Evolutionary conservation across 2,329 filamentous ascomycete genomes (phyloP).

Genomic region (Ophiostoma sp.): DNA sequence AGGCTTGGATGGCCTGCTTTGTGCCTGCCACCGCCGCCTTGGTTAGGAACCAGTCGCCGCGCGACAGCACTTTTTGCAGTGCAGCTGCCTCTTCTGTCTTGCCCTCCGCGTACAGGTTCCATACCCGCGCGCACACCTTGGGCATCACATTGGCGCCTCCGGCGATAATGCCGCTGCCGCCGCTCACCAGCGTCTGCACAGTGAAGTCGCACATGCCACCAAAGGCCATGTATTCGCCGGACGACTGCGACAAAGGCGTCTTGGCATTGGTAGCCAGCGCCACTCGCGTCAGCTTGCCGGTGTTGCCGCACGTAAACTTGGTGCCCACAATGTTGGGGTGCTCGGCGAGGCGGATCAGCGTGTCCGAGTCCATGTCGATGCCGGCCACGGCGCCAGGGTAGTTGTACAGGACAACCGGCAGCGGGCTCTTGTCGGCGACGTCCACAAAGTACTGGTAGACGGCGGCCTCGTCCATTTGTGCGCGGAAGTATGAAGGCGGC

Average conservation of each 20-base stretch:
- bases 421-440: constrained; percentile 68
- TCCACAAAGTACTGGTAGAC: constrained; percentile 52
- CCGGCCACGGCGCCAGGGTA: constrained; percentile 83
- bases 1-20: constrained; percentile 73
- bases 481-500: constrained; percentile 77
- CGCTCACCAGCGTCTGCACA: constrained; percentile 70
- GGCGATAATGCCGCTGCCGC: constrained; percentile 78
- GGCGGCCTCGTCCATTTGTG: constrained; percentile 66
- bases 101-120: constrained; percentile 68
- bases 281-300: constrained; percentile 80
- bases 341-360: constrained; percentile 70
- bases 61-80: constrained; percentile 70
- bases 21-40: constrained; percentile 81
- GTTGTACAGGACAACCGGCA: constrained; percentile 84
- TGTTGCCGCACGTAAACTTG: constrained; percentile 90
- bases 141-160: constrained; percentile 82
- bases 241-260: constrained; percentile 54
- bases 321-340: constrained; percentile 83
- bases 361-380: constrained; percentile 84
- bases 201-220: constrained; percentile 87
- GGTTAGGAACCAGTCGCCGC: constrained; percentile 76
- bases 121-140: constrained; percentile 71
- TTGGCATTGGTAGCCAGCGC: constrained; percentile 66
- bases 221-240: constrained; percentile 70
- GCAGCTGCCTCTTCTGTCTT: constrained; percentile 68